These are phyloP conservation scores for Hanseniaspora mollemarum DNA, from an alignment of 805 yeast species.

Conservation along the genomic window DNA sequence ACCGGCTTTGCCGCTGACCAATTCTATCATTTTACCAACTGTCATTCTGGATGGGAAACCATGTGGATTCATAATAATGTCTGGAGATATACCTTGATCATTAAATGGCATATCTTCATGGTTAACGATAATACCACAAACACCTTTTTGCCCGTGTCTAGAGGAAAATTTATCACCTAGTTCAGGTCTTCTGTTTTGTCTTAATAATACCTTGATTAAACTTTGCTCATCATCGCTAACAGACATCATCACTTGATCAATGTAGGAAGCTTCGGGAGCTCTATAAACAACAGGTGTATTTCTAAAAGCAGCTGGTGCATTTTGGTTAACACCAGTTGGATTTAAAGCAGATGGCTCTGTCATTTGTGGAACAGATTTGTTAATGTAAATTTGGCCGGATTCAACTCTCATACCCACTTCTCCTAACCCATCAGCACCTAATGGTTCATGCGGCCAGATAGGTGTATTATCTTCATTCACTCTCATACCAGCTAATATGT, in stretches of 20 bases:
- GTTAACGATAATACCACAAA: slow-evolving; percentile 93
- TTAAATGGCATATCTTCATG: slow-evolving; percentile 95
- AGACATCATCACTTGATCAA: slow-evolving; percentile 96
- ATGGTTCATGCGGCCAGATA: slow-evolving; percentile 69
- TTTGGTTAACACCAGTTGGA: slow-evolving; percentile 23
- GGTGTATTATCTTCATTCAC: slow-evolving; percentile 72
- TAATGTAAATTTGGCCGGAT: slow-evolving; percentile 87
- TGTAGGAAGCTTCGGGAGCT: slow-evolving; percentile 90
- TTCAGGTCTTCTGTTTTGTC: slow-evolving; percentile 96
- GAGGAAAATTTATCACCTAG: slow-evolving; percentile 95
- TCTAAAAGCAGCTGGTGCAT: slow-evolving; percentile 43
- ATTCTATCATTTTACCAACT: slow-evolving; percentile 95
- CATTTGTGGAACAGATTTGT: slow-evolving; percentile 68
- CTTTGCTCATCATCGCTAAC: slow-evolving; percentile 93
- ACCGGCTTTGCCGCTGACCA: slow-evolving; percentile 95
- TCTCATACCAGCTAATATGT: slow-evolving; percentile 82
- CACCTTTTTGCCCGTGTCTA: slow-evolving; percentile 98
- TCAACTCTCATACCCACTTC: slow-evolving; percentile 87
- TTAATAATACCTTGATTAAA: slow-evolving; percentile 73
- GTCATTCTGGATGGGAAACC: slow-evolving; percentile 99
- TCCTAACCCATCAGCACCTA: slow-evolving; percentile 93
- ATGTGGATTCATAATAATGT: slow-evolving; percentile 96
- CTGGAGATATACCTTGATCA: slow-evolving; percentile 86
- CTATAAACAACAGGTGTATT: slow-evolving; percentile 86
- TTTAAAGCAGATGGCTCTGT: slow-evolving; percentile 15